Percentiles rank a stretch among this genome's conserved stretches.
Conservation (phyloP, 495 filamentous ascomycete genomes). For the Neurospora terricola region DNA sequence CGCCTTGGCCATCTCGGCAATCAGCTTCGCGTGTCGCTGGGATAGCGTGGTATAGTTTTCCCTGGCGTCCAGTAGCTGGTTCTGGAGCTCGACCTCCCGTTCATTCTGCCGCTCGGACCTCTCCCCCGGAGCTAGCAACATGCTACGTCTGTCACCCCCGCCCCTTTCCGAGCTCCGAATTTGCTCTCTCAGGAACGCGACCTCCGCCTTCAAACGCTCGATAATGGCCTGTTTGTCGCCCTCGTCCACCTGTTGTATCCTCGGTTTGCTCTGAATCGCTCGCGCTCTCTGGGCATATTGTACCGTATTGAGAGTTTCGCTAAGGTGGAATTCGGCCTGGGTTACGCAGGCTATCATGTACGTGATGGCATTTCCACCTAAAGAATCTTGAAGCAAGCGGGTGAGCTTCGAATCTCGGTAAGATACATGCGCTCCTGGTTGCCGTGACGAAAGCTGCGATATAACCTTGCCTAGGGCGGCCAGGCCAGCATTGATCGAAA, state of each 20-base stretch:
- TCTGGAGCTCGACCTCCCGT: constrained; percentile 82
- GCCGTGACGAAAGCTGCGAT: constrained; percentile 86
- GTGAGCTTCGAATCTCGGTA: constrained; percentile 97
- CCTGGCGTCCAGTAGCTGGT: constrained; percentile 83
- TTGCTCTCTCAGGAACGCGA: constrained; percentile 89
- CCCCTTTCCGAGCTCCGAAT: constrained; percentile 62
- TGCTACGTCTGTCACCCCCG: constrained; percentile 45
- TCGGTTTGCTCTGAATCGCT: constrained; percentile 93
- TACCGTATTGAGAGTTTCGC: constrained; percentile 95
- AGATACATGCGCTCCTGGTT: constrained; percentile 84
- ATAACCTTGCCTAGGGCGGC: constrained; percentile 97
- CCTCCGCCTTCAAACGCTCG: constrained; percentile 87
- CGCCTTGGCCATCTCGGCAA: constrained; percentile 85
- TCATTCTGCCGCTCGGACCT: constrained; percentile 74
- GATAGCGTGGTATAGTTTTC: constrained; percentile 91
- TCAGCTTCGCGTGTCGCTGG: constrained; percentile 85
- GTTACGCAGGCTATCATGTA: constrained; percentile 99
- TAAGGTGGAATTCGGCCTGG: constrained; percentile 92
- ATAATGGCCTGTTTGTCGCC: constrained; percentile 92
- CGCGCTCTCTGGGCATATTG: constrained; percentile 94
- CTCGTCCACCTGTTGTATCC: constrained; percentile 91
- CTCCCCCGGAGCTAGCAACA: constrained; percentile 45
- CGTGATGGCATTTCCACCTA: constrained; percentile 96
- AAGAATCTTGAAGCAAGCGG: constrained; percentile 88
- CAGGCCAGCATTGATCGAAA: constrained; percentile 95